Base-by-base conservation (phyloP, 164 flowering plant species). In the Annona cherimola region DNA sequence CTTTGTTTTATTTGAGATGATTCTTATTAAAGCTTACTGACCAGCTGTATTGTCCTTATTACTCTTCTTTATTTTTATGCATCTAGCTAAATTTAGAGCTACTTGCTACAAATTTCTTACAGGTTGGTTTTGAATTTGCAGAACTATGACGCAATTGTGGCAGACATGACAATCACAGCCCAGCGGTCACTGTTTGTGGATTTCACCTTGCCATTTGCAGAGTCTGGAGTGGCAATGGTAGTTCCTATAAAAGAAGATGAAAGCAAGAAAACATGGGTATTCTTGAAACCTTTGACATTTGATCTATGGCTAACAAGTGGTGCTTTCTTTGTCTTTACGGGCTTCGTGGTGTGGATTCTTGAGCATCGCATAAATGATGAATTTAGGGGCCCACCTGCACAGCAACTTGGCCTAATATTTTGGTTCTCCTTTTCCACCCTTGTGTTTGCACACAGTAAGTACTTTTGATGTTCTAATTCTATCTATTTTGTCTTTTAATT, bases 121-220 rank as follows among this genome's bases (percentile, higher is more conserved):
- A 50, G 14, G 14, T 50, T 11, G 57, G 7, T 50, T 3, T 8
- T 50, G 9, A 11, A 50, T 50, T 4, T 11, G 57, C 77, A 80
- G 85, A 75, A 61, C 0, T 80, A 44, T 41, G 85, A 83, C 69
- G 86, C 71, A 16, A 79, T 71, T 11, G 80, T 79, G 19, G 84
- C 82, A 2, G 86, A 83, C 60, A 55, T 67, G 5, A 79, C 86
- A 1, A 81, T 81, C 46, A 54, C 26, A 14, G 68, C 74, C 11
- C 76, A 79, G 50, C 42, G 84, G 59, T 75, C 83, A 5, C 39
- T 16, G 16, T 63, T 67, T 20, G 84, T 78, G 5, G 83, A 81
- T 60, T 81, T 77, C 50, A 74, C 80, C 4, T 63, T 73, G 46
- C 84, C 84, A 4, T 79, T 41, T 41, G 26, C 79, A 7, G 77